These are phyloP conservation scores for Phoma sp. DNA, from an alignment of 2,329 filamentous ascomycete species.

Conservation along the genomic window DNA sequence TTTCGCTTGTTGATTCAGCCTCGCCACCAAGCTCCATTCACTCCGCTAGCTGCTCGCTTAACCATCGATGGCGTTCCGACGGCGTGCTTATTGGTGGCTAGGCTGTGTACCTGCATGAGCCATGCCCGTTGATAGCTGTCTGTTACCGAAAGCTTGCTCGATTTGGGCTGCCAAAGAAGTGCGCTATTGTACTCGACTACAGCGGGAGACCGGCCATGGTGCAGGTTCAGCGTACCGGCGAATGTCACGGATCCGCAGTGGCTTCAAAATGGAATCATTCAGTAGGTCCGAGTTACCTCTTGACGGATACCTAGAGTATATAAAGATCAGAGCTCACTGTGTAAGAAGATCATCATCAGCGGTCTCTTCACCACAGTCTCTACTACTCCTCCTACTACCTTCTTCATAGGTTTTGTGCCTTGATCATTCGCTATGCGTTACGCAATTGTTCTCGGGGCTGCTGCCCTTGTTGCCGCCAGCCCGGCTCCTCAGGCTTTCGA, in stretches of 20 bases:
- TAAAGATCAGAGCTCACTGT: conserved; percentile 5
- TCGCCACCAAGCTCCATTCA: conserved; percentile 2
- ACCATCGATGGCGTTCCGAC: conserved; percentile 1
- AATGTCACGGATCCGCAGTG: not conserved
- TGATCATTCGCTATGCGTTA: conserved; percentile 26
- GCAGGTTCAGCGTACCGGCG: conserved; percentile 2
- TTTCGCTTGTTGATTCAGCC: conserved; percentile 18
- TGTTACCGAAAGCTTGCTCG: conserved; percentile 4
- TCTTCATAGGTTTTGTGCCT: conserved; percentile 1
- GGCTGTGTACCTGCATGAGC: conserved; percentile 15
- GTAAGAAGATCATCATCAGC: conserved; percentile 7
- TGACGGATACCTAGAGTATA: conserved; percentile 6
- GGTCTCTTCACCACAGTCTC: conserved; percentile 10
- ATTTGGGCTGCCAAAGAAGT: conserved; percentile 6
- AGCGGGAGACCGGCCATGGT: conserved; percentile 10
- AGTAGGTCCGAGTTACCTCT: not conserved
- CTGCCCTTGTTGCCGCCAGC: conserved; percentile 28
- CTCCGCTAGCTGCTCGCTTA: conserved; percentile 1
- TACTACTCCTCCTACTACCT: conserved; percentile 5
- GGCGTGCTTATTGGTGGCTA: conserved; percentile 6
- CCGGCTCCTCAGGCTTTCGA: conserved; percentile 32
- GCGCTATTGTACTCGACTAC: conserved; percentile 17
- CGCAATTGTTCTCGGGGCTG: conserved; percentile 27
- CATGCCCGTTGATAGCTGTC: conserved; percentile 1
- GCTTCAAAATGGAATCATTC: conserved; percentile 9